A percentile compares a stretch with the other conserved stretches of the same genome.
phyloP scores from a whole-genome alignment of 495 filamentous ascomycete species.

The Hyaloscypha bicolor region DNA sequence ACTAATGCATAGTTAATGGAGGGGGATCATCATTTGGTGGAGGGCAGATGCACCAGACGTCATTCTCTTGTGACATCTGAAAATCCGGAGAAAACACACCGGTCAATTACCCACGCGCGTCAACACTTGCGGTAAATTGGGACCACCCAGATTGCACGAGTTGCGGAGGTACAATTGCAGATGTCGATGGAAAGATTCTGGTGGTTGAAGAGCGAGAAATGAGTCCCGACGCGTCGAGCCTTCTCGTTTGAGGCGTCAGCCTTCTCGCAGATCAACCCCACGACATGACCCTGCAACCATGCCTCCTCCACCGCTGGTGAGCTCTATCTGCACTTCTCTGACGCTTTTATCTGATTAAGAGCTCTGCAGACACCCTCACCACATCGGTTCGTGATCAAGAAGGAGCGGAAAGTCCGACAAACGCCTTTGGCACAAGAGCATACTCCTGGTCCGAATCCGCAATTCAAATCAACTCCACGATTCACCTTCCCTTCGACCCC shows the following conservation, averaged over 20 bases:
- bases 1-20: not conserved
- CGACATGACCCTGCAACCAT: not conserved
- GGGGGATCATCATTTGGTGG: not conserved
- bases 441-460: conserved; percentile 21
- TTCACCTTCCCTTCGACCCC: conserved; percentile 32
- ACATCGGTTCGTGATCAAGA: conserved; percentile 34
- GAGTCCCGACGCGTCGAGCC: not conserved
- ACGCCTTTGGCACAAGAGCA: conserved; percentile 16
- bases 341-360: conserved; percentile 13
- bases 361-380: conserved; percentile 33
- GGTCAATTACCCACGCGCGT: not conserved
- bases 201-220: not conserved
- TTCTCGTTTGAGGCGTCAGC: not conserved
- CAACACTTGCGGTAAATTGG: not conserved
- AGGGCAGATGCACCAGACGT: not conserved
- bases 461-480: conserved; percentile 35
- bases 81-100: not conserved
- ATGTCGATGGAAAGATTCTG: not conserved
- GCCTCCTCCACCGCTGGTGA: conserved; percentile 31
- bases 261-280: not conserved
- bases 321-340: not conserved
- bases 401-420: conserved; percentile 17
- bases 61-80: not conserved
- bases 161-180: not conserved
- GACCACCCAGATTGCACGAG: not conserved